Base-by-base conservation (phyloP, 768 basidiomycete genomes). In the Termitomyces sp. region DNA sequence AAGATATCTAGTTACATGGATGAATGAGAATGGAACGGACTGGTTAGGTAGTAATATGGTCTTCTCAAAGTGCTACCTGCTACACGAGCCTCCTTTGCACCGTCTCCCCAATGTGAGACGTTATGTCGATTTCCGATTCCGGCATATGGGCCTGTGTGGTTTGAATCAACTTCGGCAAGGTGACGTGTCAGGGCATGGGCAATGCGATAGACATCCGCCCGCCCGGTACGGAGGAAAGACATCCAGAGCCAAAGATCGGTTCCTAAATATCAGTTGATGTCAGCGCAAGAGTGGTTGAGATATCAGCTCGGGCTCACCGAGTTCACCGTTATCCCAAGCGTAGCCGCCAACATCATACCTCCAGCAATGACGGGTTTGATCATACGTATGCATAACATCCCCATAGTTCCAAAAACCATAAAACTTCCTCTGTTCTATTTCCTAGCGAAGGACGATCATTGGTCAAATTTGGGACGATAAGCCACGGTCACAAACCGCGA, bases 361-460 rank as follows among this genome's bases (percentile, higher is more conserved):
- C 74, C 74, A 75, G 12, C 66, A 68, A 63, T 75, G 74, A 9
- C 72, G 65, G 1, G 74, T 75, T 56, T 73, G 69, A 42, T 75
- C 73, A 55, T 75, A 74, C 2, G 74, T 74, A 52, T 75, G 74
- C 72, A 73, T 73, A 9, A 72, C 68, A 60, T 74, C 73, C 3
- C 73, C 73, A 37, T 72, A 72, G 47, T 74, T 65, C 74, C 74
- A 74, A 61, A 75, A 75, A 0, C 74, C 74, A 53, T 74, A 74
- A 56, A 72, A 71, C 60, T 71, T 67, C 47, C 71, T 53, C 56
- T 73, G 72, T 26, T 72, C 64, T 44, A 71, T 67, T 53, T 73
- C 72, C 71, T 70, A 26, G 7, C 31, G 24, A 10, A 31, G 26
- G 47, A 29, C 7, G 13, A 1, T 13, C 53, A 7, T 41, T 20